Evolutionary conservation across 177 flowering plant species (phyloP).

Genomic region (Vitis hybrid): DNA sequence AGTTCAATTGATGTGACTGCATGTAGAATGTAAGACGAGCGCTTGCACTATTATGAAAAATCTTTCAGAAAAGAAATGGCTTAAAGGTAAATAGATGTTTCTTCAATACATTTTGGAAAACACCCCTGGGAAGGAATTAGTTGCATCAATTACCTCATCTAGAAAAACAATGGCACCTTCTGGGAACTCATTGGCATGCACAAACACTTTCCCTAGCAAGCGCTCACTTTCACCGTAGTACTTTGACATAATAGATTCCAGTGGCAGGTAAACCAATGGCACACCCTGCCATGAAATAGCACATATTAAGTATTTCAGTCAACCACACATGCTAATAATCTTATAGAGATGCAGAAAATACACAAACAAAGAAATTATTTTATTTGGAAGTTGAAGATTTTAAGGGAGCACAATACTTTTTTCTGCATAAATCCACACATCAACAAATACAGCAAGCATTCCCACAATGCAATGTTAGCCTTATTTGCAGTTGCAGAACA

Average conservation of each 20-base stretch:
- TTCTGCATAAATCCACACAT: too few species aligned
- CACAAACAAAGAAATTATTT: too few species aligned
- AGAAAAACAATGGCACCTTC: slow-evolving; percentile 78
- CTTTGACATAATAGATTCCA: slow-evolving; percentile 88
- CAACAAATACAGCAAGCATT: too few species aligned
- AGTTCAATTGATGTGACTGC: too few species aligned
- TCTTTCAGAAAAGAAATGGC: background rate
- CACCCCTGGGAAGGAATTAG: background rate
- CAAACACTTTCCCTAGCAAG: slow-evolving; percentile 75
- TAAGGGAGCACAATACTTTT: too few species aligned
- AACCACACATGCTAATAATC: background rate
- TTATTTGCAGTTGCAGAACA: too few species aligned
- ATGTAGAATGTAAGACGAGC: too few species aligned
- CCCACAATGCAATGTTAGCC: too few species aligned
- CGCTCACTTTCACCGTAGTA: slow-evolving; percentile 95
- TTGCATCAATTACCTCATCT: slow-evolving; percentile 65
- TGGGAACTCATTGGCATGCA: slow-evolving; percentile 63
- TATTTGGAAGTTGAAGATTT: too few species aligned
- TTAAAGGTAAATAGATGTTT: background rate
- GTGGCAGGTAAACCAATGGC: slow-evolving; percentile 88
- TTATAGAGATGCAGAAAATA: background rate
- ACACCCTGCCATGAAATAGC: slow-evolving; percentile 60
- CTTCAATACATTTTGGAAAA: background rate
- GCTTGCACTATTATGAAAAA: background rate
- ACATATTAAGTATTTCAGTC: background rate